Percentiles rank a stretch among this genome's conserved stretches.
phyloP scores from a whole-genome alignment of 768 basidiomycete species.

The Rhodotorula babjevae region DNA sequence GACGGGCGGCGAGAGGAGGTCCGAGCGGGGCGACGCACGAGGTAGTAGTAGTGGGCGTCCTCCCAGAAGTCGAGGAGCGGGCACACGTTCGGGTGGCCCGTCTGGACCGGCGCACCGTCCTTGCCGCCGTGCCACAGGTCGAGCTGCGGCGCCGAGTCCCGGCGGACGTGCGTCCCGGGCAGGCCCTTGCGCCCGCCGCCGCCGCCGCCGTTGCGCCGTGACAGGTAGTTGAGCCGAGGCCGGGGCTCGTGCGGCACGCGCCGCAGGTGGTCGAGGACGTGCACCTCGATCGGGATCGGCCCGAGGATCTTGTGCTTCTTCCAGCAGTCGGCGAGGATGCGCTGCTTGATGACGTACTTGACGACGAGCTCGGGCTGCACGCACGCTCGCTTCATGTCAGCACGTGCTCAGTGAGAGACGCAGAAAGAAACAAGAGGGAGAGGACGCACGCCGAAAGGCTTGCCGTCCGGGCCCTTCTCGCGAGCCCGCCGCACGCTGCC shows the following conservation, averaged over 20 bases:
- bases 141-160: conserved; percentile 27
- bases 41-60: conserved; percentile 90
- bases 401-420: not conserved
- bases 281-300: conserved; percentile 96
- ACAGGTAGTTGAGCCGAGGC: conserved; percentile 64
- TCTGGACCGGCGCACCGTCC: conserved; percentile 59
- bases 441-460: conserved; percentile 67
- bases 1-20: not conserved
- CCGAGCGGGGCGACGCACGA: conserved; percentile 72
- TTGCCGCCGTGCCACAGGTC: conserved; percentile 41
- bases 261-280: conserved; percentile 52
- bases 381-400: conserved; percentile 21
- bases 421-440: not conserved
- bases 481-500: conserved; percentile 87
- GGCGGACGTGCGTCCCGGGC: conserved; percentile 45
- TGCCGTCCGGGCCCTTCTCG: conserved; percentile 68
- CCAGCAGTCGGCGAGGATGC: conserved; percentile 98
- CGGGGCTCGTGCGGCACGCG: conserved; percentile 32
- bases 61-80: conserved; percentile 94
- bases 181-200: conserved; percentile 45
- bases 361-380: conserved; percentile 79
- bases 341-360: conserved; percentile 97
- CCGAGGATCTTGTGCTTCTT: conserved; percentile 91
- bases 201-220: conserved; percentile 35
- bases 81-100: conserved; percentile 93